These are phyloP conservation scores for Lasiosphaeris hirsuta DNA, from an alignment of 495 filamentous ascomycete species.

Conservation along the genomic window DNA sequence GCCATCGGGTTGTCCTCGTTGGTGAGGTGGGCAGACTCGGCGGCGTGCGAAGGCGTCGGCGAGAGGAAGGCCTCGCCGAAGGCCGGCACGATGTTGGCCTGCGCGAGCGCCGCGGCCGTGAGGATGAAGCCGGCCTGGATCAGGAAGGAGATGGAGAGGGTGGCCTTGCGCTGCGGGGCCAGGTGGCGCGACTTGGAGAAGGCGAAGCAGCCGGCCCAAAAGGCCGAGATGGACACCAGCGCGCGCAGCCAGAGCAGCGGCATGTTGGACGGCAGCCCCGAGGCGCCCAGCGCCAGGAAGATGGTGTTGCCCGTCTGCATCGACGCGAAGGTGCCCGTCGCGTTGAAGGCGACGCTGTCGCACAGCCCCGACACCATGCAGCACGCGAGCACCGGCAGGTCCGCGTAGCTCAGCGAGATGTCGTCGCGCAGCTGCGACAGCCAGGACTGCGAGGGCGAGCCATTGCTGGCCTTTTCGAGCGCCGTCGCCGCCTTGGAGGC, in stretches of 20 bases:
- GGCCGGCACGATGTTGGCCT: slow-evolving; percentile 22
- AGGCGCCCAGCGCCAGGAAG: slow-evolving; percentile 62
- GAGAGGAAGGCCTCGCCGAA: slow-evolving; percentile 11
- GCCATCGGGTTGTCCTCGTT: slow-evolving; percentile 10
- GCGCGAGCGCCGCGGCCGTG: slow-evolving; percentile 53
- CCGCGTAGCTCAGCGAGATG: slow-evolving; percentile 45
- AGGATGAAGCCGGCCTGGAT: slow-evolving; percentile 53
- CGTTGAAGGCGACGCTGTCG: slow-evolving; percentile 60
- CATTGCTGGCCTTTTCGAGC: not conserved
- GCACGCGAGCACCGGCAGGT: slow-evolving; percentile 52
- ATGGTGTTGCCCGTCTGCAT: slow-evolving; percentile 70
- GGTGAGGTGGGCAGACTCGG: not conserved
- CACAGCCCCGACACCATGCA: slow-evolving; percentile 58
- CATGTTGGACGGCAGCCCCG: slow-evolving; percentile 46
- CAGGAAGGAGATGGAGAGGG: slow-evolving; percentile 53
- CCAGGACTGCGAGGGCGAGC: not conserved
- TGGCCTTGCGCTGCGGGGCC: slow-evolving; percentile 40
- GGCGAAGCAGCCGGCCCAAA: slow-evolving; percentile 53
- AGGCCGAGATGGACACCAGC: slow-evolving; percentile 54
- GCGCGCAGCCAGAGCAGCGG: slow-evolving; percentile 65
- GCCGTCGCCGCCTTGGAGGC: too few species aligned
- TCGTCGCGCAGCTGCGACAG: slow-evolving; percentile 23
- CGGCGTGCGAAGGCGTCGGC: not conserved
- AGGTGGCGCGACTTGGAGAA: slow-evolving; percentile 26
- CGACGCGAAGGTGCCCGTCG: slow-evolving; percentile 58